A percentile compares a stretch with the other conserved stretches of the same genome.
Conservation (phyloP, 768 basidiomycete genomes). For the Psilocybe subaeruginosa region DNA sequence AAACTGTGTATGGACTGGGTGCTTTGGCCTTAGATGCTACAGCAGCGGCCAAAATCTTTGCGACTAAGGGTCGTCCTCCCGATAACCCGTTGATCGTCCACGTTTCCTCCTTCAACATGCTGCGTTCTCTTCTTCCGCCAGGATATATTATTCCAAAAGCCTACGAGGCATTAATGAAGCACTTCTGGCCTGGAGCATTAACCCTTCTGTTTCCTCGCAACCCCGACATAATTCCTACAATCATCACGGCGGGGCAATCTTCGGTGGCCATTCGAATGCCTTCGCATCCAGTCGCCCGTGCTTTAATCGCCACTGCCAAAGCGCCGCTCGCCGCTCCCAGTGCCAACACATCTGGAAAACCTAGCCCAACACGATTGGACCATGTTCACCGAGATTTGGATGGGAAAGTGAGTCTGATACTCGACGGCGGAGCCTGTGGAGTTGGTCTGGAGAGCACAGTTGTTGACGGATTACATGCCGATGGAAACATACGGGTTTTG, state of each 20-base stretch:
- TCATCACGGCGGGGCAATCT: constrained; percentile 78
- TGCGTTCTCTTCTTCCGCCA: constrained; percentile 71
- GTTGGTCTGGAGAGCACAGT: constrained; percentile 97
- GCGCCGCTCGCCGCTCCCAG: constrained; percentile 91
- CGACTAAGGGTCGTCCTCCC: constrained; percentile 87
- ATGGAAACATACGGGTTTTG: constrained; percentile 79
- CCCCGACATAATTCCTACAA: constrained; percentile 59
- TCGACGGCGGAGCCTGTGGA: constrained; percentile 91
- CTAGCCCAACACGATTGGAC: constrained; percentile 87
- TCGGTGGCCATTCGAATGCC: constrained; percentile 95
- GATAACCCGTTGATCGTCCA: constrained; percentile 99
- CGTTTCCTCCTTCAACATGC: constrained; percentile 85
- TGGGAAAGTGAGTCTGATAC: constrained; percentile 73
- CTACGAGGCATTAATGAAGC: constrained; percentile 75
- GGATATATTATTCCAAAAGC: constrained; percentile 60
- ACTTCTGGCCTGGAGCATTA: constrained; percentile 95
- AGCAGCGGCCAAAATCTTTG: constrained; percentile 78
- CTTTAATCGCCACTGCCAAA: constrained; percentile 76
- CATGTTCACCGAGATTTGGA: constrained; percentile 83
- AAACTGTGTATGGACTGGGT: constrained; percentile 98
- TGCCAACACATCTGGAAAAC: constrained; percentile 93
- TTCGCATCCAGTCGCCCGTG: constrained; percentile 89
- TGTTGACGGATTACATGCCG: constrained; percentile 79
- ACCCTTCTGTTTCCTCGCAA: constrained; percentile 89
- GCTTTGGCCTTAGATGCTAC: constrained; percentile 71